Evolutionary conservation across 2,329 filamentous ascomycete species (phyloP).

Genomic region (Onygenales sp.): DNA sequence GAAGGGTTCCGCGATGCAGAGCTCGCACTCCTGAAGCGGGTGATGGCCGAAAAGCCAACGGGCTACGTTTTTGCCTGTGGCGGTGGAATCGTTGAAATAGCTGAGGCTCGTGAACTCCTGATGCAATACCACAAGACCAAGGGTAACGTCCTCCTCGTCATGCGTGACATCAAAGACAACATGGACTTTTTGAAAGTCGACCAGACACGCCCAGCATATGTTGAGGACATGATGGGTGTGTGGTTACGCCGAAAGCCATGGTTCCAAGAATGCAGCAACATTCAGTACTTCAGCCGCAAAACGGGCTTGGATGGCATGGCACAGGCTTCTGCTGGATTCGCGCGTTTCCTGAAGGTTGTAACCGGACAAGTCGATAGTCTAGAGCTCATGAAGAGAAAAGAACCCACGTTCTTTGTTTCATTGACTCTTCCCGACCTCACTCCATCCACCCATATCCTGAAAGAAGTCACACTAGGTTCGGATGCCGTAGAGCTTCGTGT

Average conservation of each 20-base stretch:
- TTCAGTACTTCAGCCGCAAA: conserved; percentile 78
- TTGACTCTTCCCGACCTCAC: conserved; percentile 71
- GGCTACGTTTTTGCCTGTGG: conserved; percentile 87
- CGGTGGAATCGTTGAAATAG: conserved; percentile 82
- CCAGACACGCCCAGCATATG: conserved; percentile 83
- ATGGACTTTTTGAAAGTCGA: conserved; percentile 83
- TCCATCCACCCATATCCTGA: conserved; percentile 54
- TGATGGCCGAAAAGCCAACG: conserved; percentile 63
- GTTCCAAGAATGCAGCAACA: conserved; percentile 89
- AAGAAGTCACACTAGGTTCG: conserved; percentile 67
- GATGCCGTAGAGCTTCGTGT: conserved; percentile 94
- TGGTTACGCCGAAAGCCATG: conserved; percentile 82
- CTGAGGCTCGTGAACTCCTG: conserved; percentile 68
- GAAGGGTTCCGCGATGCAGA: conserved; percentile 78
- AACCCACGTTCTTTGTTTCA: conserved; percentile 83
- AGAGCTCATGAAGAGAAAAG: conserved; percentile 51
- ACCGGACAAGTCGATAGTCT: conserved; percentile 51
- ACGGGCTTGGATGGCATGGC: conserved; percentile 42
- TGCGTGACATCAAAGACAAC: conserved; percentile 77
- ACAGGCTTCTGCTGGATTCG: conserved; percentile 57
- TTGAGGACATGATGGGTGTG: conserved; percentile 83
- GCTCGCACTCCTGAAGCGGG: conserved; percentile 59
- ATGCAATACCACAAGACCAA: conserved; percentile 62
- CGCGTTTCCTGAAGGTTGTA: conserved; percentile 60
- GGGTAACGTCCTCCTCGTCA: conserved; percentile 77